phyloP scores from a whole-genome alignment of 1,284 basidiomycete genomes.

The Cronartium quercuum region DNA sequence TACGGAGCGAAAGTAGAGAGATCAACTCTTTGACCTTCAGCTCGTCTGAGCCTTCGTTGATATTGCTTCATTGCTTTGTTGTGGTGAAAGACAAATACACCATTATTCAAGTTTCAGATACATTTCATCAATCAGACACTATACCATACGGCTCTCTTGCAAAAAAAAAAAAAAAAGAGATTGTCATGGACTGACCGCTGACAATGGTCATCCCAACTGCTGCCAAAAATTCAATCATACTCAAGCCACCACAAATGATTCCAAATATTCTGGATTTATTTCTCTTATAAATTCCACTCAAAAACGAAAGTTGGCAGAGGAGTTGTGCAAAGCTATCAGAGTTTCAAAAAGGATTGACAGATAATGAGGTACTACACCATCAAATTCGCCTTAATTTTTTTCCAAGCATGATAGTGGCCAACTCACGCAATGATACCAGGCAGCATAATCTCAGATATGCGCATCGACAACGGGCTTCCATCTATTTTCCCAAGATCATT shows the following conservation, averaged over 20 bases:
- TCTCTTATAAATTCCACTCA: neutral
- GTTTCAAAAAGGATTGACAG: neutral
- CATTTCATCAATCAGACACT: neutral
- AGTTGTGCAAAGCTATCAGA: neutral
- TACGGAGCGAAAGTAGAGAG: neutral
- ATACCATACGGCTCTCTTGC: neutral
- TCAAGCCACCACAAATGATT: neutral
- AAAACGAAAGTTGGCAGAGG: neutral
- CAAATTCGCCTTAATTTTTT: no score
- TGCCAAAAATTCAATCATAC: neutral
- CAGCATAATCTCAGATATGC: neutral
- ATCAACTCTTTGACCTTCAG: neutral
- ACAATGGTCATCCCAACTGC: neutral
- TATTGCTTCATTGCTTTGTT: neutral
- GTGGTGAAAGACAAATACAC: neutral
- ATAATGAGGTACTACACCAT: neutral
- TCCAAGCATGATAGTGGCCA: neutral
- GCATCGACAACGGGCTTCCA: neutral
- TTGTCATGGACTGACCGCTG: neutral
- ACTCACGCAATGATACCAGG: neutral
- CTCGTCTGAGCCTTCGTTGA: neutral
- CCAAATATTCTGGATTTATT: neutral
- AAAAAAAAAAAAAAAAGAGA: neutral
- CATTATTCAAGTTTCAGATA: neutral
- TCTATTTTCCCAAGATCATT: neutral